Base-by-base conservation (phyloP, 169 alveolate genomes). In the Babesia bigemina region DNA sequence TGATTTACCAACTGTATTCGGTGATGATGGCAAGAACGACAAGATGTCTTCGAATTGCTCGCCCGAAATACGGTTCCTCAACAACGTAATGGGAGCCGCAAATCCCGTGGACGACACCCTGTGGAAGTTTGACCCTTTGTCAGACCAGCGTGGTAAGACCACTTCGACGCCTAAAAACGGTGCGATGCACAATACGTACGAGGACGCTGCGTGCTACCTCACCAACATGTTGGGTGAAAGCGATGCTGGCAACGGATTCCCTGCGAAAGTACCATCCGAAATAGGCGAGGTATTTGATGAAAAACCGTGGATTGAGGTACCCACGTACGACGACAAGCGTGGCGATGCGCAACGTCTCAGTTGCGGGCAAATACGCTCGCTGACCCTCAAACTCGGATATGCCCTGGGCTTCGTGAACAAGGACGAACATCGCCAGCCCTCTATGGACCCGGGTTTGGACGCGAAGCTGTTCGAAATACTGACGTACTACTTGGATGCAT, bases 401-500 rank as follows among this genome's bases (percentile, higher is more conserved):
- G 52, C 61, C 26, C 33, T 47, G n/a, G 75, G 49, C 26, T 0
- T 47, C 49, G 60, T 28, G 9, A 26, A 24, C n/a, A 66, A 66
- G 11, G 26, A 47, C 17, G 10, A 13, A 21, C n/a, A 44, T 12
- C 22, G 44, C 1, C 55, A 13, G 26, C 52, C 19, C 26, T 4
- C 13, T 16, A 17, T 10, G 17, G 47, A 62, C 11, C 71, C 21
- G 22, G 16, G 3, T 11, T 24, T 6, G 4, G 75, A 66, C 24
- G 62, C 48, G 17, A 19, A 19, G 13, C 1, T 66, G 2, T 66
- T 66, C 49, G 28, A 29, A 12, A 19, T 47, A 9, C 45, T 66
- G 26, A 66, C 75, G 12, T 66, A 47, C 63, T 47, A 10, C 26
- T 0, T 66, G 28, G 62, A 66, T 19, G 75, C 75, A 21, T 45